Percentiles rank a stretch among this genome's conserved stretches.
Evolutionary conservation across 2,329 filamentous ascomycete genomes (phyloP).

Genomic region (Escovopsis sp.): DNA sequence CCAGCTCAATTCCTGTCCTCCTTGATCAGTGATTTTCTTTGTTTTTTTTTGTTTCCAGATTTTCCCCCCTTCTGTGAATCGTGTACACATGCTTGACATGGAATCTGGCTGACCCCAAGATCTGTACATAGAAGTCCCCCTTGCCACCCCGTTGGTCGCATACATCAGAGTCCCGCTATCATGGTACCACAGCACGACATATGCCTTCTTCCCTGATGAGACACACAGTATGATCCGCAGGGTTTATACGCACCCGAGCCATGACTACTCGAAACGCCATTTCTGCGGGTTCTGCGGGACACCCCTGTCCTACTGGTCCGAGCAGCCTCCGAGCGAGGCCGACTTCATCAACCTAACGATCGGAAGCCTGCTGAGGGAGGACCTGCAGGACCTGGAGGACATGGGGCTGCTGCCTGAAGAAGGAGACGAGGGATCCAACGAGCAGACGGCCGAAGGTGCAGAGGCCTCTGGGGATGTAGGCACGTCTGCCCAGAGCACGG

Average conservation of each 20-base stretch:
- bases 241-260: slow-evolving; percentile 46
- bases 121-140: slow-evolving; percentile 37
- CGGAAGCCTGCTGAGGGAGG: slow-evolving; percentile 58
- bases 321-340: slow-evolving; percentile 53
- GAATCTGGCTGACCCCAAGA: neutral
- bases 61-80: neutral
- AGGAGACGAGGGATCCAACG: slow-evolving; percentile 14
- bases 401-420: slow-evolving; percentile 52
- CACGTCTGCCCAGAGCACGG: slow-evolving; percentile 16
- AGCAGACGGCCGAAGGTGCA: slow-evolving; percentile 6
- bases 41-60: neutral
- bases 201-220: slow-evolving; percentile 67
- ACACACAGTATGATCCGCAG: slow-evolving; percentile 50
- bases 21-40: neutral
- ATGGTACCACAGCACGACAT: slow-evolving; percentile 67
- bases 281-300: slow-evolving; percentile 93
- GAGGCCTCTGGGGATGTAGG: neutral
- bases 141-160: slow-evolving; percentile 60
- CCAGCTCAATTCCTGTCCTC: too few relatives aligned
- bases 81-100: neutral
- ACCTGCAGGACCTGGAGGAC: slow-evolving; percentile 59
- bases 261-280: slow-evolving; percentile 49
- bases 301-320: slow-evolving; percentile 70
- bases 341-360: slow-evolving; percentile 70
- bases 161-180: slow-evolving; percentile 70